Evolutionary conservation across 441 rosid genomes (phyloP), one percentile per base, ranked within the genome.

Genomic region (Erysimum cheiri): DNA sequence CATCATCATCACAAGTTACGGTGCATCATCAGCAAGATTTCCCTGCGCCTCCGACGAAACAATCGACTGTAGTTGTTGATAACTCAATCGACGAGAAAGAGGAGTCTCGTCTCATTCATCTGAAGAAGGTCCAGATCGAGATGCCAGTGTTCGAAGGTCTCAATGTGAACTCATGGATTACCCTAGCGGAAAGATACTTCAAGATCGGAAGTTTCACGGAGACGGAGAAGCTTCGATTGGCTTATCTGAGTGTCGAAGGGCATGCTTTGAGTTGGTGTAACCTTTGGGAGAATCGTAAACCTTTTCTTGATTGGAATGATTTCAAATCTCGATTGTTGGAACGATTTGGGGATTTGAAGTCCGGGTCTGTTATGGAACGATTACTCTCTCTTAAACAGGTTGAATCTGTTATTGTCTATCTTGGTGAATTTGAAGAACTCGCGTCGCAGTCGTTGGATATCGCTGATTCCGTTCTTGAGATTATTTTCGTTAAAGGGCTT

Each of bases 141-240:
- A 73, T 73, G 62, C 77, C 77, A 41, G 32, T 43, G 3, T 73
- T 73, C 62, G 40, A 59, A 5, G 77, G 72, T 12, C 6, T 1
- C 14, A 13, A 59, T 24, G 41, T 60, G 1, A 8, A 41, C 57
- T 41, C 10, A 1, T 73, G 77, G 77, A 53, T 73, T 13, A 3
- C 1, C 1, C 13, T 12, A 59, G 72, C 77, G 4, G 77, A 73
- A 53, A 28, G 77, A 41, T 73, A 73, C 56, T 73, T 73, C 13
- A 3, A 35, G 5, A 3, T 50, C 6, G 77, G 77, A 1, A 5
- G 4, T 1, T 73, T 73, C 57, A 73, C 77, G 0, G 68, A 73
- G 13, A 1, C 17, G 24, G 72, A 73, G 67, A 73, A 73, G 68
- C 3, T 73, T 3, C 47, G 10, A 0, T 2, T 73, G 8, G 55